phyloP scores from a whole-genome alignment of 768 basidiomycete species.

The Rhodotorula babjevae region DNA sequence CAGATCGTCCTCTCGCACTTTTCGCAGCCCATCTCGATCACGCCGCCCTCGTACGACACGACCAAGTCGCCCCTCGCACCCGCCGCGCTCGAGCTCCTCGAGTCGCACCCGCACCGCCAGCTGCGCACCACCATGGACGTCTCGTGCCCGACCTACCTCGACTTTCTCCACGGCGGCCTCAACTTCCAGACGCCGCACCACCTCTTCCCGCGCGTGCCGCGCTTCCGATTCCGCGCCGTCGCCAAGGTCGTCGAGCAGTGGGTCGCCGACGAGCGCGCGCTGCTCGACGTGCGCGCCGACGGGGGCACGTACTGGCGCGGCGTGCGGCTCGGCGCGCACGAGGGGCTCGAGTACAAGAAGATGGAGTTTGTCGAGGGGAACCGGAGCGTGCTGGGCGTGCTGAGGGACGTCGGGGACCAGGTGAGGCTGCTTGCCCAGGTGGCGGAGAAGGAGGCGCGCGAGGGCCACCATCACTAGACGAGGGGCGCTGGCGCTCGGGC shows the following conservation, averaged over 20 bases:
- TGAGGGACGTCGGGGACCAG: slow-evolving; percentile 82
- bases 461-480: slow-evolving; percentile 34
- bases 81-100: slow-evolving; percentile 77
- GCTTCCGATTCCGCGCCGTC: slow-evolving; percentile 83
- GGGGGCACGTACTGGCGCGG: slow-evolving; percentile 16
- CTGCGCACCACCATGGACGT: slow-evolving; percentile 97
- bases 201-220: slow-evolving; percentile 87
- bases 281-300: not conserved
- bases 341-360: slow-evolving; percentile 79
- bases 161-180: slow-evolving; percentile 92
- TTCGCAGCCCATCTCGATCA: slow-evolving; percentile 49
- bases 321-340: slow-evolving; percentile 9
- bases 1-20: slow-evolving; percentile 95
- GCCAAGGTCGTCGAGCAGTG: slow-evolving; percentile 80
- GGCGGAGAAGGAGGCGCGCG: slow-evolving; percentile 61
- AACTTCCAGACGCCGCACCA: slow-evolving; percentile 97
- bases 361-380: slow-evolving; percentile 88
- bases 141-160: slow-evolving; percentile 73
- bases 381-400: slow-evolving; percentile 70
- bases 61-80: slow-evolving; percentile 49
- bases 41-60: slow-evolving; percentile 1
- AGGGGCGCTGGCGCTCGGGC: too few relatives aligned
- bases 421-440: slow-evolving; percentile 74
- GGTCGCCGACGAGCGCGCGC: slow-evolving; percentile 61
- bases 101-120: slow-evolving; percentile 90